phyloP scores from a whole-genome alignment of 1,284 basidiomycete genomes.

The Apiotrichum brassicae region DNA sequence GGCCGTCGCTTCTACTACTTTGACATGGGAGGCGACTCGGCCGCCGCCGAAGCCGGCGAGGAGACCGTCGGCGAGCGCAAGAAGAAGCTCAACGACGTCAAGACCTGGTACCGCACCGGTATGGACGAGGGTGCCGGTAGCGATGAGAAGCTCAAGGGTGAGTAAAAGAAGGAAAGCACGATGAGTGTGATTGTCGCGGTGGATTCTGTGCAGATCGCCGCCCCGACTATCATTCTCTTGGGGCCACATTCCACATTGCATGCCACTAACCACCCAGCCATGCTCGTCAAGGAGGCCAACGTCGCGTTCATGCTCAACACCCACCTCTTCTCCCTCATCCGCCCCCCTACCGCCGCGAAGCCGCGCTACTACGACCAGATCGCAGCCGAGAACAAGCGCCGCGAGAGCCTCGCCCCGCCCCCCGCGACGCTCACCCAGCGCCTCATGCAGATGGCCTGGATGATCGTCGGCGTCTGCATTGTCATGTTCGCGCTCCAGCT shows the following conservation, averaged over 20 bases:
- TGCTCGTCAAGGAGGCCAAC: constrained; percentile 59
- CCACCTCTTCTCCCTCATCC: constrained; percentile 56
- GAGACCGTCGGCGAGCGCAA: constrained; percentile 33
- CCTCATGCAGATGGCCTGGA: neutral
- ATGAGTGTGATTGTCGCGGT: no score
- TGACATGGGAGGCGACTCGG: constrained; percentile 48
- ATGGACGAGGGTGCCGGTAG: constrained; percentile 60
- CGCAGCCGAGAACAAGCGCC: constrained; percentile 11
- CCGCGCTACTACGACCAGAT: constrained; percentile 22
- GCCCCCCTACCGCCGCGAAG: constrained; percentile 17
- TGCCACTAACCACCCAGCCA: constrained; percentile 38
- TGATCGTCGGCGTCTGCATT: constrained; percentile 1
- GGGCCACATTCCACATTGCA: neutral
- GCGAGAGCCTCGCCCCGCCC: constrained; percentile 3
- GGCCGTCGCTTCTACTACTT: constrained; percentile 70
- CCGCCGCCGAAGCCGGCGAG: constrained; percentile 49
- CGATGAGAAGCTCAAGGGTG: constrained; percentile 55
- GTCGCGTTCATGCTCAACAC: constrained; percentile 63
- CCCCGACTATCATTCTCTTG: no score
- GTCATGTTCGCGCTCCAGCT: constrained; percentile 2
- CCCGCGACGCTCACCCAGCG: neutral
- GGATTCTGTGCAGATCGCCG: no score
- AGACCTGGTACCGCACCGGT: constrained; percentile 66
- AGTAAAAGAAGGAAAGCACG: constrained; percentile 17
- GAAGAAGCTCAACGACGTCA: constrained; percentile 58